Evolutionary conservation across 2,329 filamentous ascomycete species (phyloP).

Genomic region (Pseudogymnoascus sp.): DNA sequence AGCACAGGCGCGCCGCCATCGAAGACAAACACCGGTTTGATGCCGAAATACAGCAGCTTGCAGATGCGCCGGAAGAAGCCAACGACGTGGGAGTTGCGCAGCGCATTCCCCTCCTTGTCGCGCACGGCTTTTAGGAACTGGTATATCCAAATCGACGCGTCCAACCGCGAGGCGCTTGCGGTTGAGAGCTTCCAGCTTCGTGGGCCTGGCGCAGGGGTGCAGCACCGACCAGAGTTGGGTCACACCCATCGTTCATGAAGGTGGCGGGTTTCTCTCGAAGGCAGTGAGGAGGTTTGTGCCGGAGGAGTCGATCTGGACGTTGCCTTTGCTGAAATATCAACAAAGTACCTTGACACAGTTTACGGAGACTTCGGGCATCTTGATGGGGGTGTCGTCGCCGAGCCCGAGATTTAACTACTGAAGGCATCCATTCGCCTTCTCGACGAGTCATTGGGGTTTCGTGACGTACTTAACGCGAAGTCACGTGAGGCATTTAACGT

Average conservation of each 20-base stretch:
- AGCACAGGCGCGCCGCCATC: conserved; percentile 88
- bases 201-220: conserved; percentile 89
- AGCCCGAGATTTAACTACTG: background rate
- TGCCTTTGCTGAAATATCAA: background rate
- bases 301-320: background rate
- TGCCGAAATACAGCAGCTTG: conserved; percentile 94
- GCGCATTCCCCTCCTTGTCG: conserved; percentile 94
- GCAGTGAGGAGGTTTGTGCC: background rate
- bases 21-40: conserved; percentile 95
- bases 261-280: background rate
- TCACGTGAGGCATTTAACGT: background rate
- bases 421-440: conserved; percentile 9
- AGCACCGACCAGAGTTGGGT: conserved; percentile 96
- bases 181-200: conserved; percentile 93
- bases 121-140: conserved; percentile 98
- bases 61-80: conserved; percentile 98
- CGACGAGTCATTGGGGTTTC: conserved; percentile 4
- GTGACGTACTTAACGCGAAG: conserved; percentile 9
- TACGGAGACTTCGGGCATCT: background rate
- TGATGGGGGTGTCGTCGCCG: background rate
- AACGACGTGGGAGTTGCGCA: conserved; percentile 92
- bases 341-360: background rate
- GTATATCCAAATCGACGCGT: conserved; percentile 99
- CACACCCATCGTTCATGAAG: conserved; percentile 69
- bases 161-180: conserved; percentile 93